phyloP scores from a whole-genome alignment of 495 filamentous ascomycete species.

The Pyrenula aspistea region DNA sequence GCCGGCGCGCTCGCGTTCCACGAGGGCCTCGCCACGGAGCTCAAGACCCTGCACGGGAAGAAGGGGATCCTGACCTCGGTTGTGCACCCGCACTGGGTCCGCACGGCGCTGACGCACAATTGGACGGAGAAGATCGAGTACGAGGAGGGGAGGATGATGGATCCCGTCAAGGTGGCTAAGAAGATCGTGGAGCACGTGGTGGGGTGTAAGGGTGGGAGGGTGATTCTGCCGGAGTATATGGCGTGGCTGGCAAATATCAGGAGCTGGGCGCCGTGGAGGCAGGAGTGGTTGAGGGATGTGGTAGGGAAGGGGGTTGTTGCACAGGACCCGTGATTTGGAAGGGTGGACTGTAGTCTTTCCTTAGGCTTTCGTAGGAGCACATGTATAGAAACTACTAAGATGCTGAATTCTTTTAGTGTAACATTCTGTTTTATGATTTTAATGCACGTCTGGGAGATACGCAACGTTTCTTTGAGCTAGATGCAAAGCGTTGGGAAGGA shows the following conservation, averaged over 20 bases:
- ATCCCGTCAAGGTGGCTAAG: constrained; percentile 1
- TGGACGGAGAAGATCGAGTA: neutral
- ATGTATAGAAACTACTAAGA: too few species aligned
- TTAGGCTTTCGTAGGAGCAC: too few species aligned
- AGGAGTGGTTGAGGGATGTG: neutral
- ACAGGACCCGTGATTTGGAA: neutral
- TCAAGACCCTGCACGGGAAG: constrained; percentile 2
- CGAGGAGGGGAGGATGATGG: constrained; percentile 1
- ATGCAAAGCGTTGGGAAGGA: too few species aligned
- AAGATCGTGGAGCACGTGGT: constrained; percentile 5
- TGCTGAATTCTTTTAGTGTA: too few species aligned
- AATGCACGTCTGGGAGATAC: too few species aligned
- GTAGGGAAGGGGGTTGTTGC: neutral
- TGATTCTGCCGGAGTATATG: constrained; percentile 3
- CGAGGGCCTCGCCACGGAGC: constrained; percentile 6
- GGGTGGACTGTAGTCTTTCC: too few species aligned
- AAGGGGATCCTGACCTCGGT: constrained; percentile 3
- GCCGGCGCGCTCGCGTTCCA: constrained; percentile 5
- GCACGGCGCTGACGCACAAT: constrained; percentile 6
- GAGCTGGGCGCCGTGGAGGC: neutral
- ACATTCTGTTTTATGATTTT: too few species aligned
- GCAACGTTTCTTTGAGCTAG: too few species aligned
- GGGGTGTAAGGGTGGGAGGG: constrained; percentile 1
- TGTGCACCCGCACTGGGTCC: constrained; percentile 10
- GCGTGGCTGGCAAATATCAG: neutral